Evolutionary conservation across 78 protist species (phyloP).

Genomic region (Monocercomonoides exilis): DNA sequence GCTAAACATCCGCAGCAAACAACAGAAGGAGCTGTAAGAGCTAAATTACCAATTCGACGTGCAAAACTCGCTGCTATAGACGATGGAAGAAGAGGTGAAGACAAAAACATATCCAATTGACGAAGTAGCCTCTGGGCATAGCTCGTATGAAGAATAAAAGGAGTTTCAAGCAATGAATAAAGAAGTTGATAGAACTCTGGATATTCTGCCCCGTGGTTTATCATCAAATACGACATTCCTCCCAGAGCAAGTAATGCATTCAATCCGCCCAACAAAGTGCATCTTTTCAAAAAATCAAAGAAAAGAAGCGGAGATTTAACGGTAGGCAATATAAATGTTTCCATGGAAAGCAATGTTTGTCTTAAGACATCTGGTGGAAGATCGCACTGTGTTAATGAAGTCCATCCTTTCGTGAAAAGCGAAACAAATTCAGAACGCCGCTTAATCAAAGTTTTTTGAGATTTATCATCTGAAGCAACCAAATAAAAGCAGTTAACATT

Average conservation of each 20-base stretch:
- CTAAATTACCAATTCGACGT: not conserved
- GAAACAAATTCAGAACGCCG: not conserved
- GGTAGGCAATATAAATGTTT: not conserved
- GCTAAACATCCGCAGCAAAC: not conserved
- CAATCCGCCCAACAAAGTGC: not conserved
- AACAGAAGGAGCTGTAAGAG: not conserved
- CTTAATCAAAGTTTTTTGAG: too few relatives aligned
- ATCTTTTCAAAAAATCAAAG: not conserved
- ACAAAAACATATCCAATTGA: not conserved
- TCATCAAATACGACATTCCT: not conserved
- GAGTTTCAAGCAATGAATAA: not conserved
- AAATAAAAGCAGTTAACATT: too few relatives aligned
- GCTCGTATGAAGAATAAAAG: not conserved
- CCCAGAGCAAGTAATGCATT: not conserved
- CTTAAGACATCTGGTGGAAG: not conserved
- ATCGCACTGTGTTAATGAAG: not conserved
- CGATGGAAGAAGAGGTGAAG: not conserved
- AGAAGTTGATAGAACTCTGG: not conserved
- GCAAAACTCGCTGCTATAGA: not conserved
- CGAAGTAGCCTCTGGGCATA: not conserved
- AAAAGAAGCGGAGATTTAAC: not conserved
- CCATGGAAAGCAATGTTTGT: not conserved
- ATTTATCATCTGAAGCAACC: too few relatives aligned
- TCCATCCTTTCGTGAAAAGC: not conserved
- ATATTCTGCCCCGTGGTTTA: not conserved